phyloP scores from a whole-genome alignment of 2,329 filamentous ascomycete species.

The Epichloe scottii region DNA sequence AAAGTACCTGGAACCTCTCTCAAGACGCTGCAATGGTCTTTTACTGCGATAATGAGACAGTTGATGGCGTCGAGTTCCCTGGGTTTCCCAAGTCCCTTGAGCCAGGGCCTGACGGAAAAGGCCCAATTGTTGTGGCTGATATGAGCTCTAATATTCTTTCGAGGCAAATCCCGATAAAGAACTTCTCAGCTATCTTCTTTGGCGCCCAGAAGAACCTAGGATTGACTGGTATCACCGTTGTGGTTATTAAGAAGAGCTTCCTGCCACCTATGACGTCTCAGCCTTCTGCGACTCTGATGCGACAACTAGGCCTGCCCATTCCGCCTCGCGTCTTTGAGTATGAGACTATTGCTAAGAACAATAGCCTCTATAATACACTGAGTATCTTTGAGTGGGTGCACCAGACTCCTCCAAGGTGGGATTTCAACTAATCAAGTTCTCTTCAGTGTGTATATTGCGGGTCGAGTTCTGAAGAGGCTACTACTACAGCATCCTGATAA shows the following conservation, averaged over 20 bases:
- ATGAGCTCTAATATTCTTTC: conserved; percentile 94
- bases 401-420: no score
- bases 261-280: conserved; percentile 55
- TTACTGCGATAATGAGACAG: conserved; percentile 88
- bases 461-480: conserved; percentile 73
- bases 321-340: conserved; percentile 73
- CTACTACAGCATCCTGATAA: conserved; percentile 53
- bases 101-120: conserved; percentile 43
- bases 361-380: conserved; percentile 90
- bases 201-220: conserved; percentile 94
- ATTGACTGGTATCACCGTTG: conserved; percentile 72
- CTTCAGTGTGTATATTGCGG: conserved; percentile 74
- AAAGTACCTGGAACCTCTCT: conserved; percentile 64
- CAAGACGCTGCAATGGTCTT: conserved; percentile 64
- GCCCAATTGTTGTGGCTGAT: conserved; percentile 73
- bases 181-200: conserved; percentile 79
- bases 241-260: conserved; percentile 70
- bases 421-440: neutral
- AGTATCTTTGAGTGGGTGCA: conserved; percentile 68
- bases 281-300: conserved; percentile 55
- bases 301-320: conserved; percentile 63
- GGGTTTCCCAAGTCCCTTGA: conserved; percentile 53
- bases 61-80: conserved; percentile 86
- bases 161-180: conserved; percentile 60
- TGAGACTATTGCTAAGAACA: conserved; percentile 78